A percentile compares a stretch with the other conserved stretches of the same genome.
phyloP scores from a whole-genome alignment of 129 eudicot species.

The Arctium minus region DNA sequence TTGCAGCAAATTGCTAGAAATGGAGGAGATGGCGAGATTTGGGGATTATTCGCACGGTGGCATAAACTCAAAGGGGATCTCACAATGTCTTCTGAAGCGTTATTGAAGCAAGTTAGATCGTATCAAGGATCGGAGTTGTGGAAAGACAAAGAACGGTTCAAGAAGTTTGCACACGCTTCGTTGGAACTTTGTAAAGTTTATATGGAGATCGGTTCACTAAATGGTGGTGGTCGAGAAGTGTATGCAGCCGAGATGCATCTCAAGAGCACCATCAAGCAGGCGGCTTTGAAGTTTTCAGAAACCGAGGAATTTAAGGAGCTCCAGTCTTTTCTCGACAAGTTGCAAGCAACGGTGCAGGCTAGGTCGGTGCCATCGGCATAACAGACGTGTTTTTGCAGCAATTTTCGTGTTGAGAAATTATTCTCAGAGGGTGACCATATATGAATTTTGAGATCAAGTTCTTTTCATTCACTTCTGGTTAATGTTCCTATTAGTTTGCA shows the following conservation, averaged over 20 bases:
- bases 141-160: conserved; percentile 66
- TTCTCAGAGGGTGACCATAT: too few species aligned
- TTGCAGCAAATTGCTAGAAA: conserved; percentile 57
- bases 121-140: conserved; percentile 83
- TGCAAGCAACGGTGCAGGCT: conserved; percentile 48
- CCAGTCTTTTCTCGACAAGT: conserved; percentile 44
- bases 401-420: neutral
- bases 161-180: conserved; percentile 77
- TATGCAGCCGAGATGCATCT: conserved; percentile 83
- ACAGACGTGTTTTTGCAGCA: neutral
- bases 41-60: conserved; percentile 97
- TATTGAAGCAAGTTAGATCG: conserved; percentile 80
- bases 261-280: conserved; percentile 68
- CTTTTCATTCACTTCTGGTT: neutral
- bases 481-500: neutral
- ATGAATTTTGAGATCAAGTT: neutral
- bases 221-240: conserved; percentile 47
- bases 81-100: conserved; percentile 81
- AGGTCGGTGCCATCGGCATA: conserved; percentile 8
- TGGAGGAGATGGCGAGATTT: conserved; percentile 54
- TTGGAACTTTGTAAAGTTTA: conserved; percentile 81
- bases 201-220: conserved; percentile 42
- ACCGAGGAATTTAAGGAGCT: conserved; percentile 55
- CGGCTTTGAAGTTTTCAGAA: conserved; percentile 52
- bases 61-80: conserved; percentile 78